phyloP scores from a whole-genome alignment of 1,139 yeast genomes.

The Sugiyamaella novakii region DNA sequence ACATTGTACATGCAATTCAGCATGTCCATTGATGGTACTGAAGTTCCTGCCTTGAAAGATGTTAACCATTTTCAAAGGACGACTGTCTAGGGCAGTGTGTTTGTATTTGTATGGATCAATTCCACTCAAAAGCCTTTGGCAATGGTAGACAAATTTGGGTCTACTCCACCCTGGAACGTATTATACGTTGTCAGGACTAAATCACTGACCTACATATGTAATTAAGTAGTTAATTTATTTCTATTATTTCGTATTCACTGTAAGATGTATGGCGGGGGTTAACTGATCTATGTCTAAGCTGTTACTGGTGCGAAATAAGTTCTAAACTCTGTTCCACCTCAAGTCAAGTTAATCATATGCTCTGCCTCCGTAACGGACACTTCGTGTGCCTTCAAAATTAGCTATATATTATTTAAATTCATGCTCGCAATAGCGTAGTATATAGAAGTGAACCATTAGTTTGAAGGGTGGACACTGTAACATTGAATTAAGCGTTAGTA shows the following conservation, averaged over 20 bases:
- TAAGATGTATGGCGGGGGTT: neutral
- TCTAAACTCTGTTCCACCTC: too few species aligned
- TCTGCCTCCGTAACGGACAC: too few species aligned
- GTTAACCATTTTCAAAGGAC: conserved; percentile 10
- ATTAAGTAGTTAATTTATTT: neutral
- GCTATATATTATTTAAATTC: too few species aligned
- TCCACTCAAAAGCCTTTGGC: conserved; percentile 12
- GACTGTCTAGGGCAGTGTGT: conserved; percentile 16
- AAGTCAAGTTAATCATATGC: too few species aligned
- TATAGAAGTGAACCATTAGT: too few species aligned
- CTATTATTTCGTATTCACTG: neutral
- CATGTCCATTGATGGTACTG: neutral
- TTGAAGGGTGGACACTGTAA: too few species aligned
- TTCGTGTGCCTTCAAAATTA: too few species aligned
- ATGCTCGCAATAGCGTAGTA: too few species aligned
- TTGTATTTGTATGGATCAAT: conserved; percentile 12
- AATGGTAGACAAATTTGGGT: conserved; percentile 19
- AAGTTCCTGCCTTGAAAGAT: neutral
- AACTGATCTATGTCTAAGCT: too few species aligned
- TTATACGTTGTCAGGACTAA: conserved; percentile 24
- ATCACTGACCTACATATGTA: conserved; percentile 24
- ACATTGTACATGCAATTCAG: neutral
- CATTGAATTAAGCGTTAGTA: too few species aligned
- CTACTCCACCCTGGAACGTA: conserved; percentile 26
- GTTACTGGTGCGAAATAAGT: too few species aligned